These are phyloP conservation scores for Coprinopsis strossmayeri DNA, from an alignment of 768 basidiomycete genomes.

Conservation along the genomic window DNA sequence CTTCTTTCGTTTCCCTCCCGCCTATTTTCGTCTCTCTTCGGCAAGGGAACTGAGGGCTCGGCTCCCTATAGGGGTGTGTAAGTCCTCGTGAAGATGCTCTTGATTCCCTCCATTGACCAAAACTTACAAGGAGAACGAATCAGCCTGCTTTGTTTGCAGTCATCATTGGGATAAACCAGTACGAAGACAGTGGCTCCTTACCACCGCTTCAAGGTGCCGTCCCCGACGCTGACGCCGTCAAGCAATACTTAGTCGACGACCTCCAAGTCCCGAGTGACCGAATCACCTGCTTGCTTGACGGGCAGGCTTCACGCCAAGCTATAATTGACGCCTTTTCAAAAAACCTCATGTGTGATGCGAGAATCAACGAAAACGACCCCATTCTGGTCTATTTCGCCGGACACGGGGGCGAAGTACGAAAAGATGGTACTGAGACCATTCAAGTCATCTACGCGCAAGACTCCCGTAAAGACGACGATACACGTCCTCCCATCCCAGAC, in stretches of 20 bases:
- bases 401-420: conserved; percentile 31
- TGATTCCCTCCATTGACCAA: too few species aligned
- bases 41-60: too few species aligned
- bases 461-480: too few species aligned
- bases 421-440: conserved; percentile 26
- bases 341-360: conserved; percentile 16
- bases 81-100: too few species aligned
- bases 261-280: conserved; percentile 25
- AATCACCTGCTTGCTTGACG: conserved; percentile 31
- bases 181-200: conserved; percentile 16
- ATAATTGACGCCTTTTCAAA: conserved; percentile 29
- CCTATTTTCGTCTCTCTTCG: too few species aligned
- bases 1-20: too few species aligned
- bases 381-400: conserved; percentile 40
- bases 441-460: too few species aligned
- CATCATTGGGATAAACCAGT: conserved; percentile 38
- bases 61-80: too few species aligned
- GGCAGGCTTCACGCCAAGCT: conserved; percentile 26
- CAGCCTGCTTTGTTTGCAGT: too few species aligned
- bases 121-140: too few species aligned
- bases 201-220: conserved; percentile 27
- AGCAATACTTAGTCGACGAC: conserved; percentile 21
- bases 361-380: neutral
- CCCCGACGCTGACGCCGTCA: conserved; percentile 32
- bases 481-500: neutral